Evolutionary conservation across 345 rosid species (phyloP).

Genomic region (Arabidopsis suecica): DNA sequence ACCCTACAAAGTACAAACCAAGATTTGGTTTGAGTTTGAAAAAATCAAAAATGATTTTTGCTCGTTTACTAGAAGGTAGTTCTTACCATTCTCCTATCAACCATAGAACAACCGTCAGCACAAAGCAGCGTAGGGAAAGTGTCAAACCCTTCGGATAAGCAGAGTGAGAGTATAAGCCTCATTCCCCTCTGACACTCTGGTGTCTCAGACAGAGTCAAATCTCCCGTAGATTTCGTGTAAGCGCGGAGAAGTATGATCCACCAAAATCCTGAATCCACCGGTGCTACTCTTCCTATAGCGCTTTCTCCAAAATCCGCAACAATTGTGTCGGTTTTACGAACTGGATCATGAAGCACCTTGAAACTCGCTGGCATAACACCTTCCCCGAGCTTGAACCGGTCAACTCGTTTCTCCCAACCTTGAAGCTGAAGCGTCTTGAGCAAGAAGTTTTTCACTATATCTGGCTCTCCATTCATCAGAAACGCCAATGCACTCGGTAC

Average conservation of each 20-base stretch:
- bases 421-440: constrained; percentile 76
- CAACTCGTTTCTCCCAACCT: constrained; percentile 77
- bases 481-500: constrained; percentile 84
- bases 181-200: constrained; percentile 81
- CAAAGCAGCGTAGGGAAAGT: constrained; percentile 81
- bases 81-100: constrained; percentile 86
- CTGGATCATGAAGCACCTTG: constrained; percentile 79
- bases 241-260: constrained; percentile 89
- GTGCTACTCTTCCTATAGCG: constrained; percentile 85
- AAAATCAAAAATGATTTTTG: neutral
- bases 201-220: constrained; percentile 61
- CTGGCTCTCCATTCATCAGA: constrained; percentile 79
- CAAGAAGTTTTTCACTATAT: constrained; percentile 74
- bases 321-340: constrained; percentile 61
- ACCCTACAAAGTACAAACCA: constrained; percentile 55
- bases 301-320: constrained; percentile 80
- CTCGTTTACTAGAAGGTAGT: neutral
- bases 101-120: constrained; percentile 80
- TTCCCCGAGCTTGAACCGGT: constrained; percentile 79
- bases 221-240: constrained; percentile 79
- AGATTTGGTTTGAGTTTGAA: constrained; percentile 5
- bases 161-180: constrained; percentile 65
- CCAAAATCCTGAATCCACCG: constrained; percentile 89
- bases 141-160: constrained; percentile 80
- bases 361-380: constrained; percentile 88